phyloP scores from a whole-genome alignment of 805 yeast species.

The Grigorovia humatica region DNA sequence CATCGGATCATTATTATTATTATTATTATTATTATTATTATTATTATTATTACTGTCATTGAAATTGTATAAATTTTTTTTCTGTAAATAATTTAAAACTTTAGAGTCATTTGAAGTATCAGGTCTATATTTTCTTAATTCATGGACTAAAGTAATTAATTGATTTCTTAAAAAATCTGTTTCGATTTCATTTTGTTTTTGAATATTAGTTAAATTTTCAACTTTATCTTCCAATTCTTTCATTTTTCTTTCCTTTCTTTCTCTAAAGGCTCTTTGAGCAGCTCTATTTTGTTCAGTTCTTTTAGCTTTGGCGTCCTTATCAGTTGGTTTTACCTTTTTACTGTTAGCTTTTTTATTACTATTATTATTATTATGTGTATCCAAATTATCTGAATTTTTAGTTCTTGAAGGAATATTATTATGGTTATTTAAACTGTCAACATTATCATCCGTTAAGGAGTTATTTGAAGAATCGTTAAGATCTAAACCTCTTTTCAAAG shows the following conservation, averaged over 20 bases:
- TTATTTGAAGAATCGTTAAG: not conserved
- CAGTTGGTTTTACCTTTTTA: conserved; percentile 62
- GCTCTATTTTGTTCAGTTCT: conserved; percentile 95
- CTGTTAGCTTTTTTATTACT: conserved; percentile 6
- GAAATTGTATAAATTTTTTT: conserved; percentile 1
- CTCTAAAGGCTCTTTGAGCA: conserved; percentile 94
- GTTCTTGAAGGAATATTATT: not conserved
- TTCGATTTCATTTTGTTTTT: conserved; percentile 59
- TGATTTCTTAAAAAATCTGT: conserved; percentile 66
- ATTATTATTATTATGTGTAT: conserved; percentile 5
- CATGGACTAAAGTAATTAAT: conserved; percentile 62
- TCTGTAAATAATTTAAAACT: conserved; percentile 17
- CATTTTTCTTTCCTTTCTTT: conserved; percentile 81
- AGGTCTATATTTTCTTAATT: conserved; percentile 52
- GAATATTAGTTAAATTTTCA: conserved; percentile 57
- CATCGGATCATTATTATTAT: conserved; percentile 2
- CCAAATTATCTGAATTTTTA: not conserved
- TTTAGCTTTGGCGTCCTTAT: conserved; percentile 73
- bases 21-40: not conserved
- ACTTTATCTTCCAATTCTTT: conserved; percentile 79
- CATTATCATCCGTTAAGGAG: not conserved
- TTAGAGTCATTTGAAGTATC: conserved; percentile 23
- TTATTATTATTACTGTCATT: not conserved
- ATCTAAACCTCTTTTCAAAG: conserved; percentile 14
- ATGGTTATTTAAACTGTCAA: not conserved